A percentile compares a stretch with the other conserved stretches of the same genome.
These are phyloP conservation scores for Apiospora rasikravindrae DNA, from an alignment of 2,329 filamentous ascomycete genomes.

Conservation along the genomic window DNA sequence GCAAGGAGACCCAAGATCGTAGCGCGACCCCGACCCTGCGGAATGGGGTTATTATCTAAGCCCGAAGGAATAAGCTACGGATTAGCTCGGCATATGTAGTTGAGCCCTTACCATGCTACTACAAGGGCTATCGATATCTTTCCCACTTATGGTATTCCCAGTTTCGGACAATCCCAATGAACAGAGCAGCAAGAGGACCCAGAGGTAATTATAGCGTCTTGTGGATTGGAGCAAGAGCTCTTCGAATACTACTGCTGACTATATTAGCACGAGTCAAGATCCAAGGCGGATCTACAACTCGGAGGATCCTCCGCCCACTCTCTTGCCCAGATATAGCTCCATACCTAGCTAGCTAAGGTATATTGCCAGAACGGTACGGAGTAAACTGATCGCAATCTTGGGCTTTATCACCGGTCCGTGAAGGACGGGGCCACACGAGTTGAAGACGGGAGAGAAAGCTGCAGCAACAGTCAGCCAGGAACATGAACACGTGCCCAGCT, in stretches of 20 bases:
- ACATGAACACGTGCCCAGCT: not conserved
- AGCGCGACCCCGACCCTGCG: not conserved
- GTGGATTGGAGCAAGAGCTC: not conserved
- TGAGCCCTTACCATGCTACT: not conserved
- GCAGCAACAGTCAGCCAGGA: not conserved
- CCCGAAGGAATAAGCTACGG: not conserved
- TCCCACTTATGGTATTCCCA: not conserved
- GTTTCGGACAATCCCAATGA: not conserved
- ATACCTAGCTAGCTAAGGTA: no score
- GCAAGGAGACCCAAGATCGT: not conserved
- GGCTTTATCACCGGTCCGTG: not conserved
- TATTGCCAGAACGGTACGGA: not conserved
- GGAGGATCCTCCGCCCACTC: not conserved
- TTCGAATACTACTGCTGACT: not conserved
- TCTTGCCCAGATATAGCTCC: no score
- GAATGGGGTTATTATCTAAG: not conserved
- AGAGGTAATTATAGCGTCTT: not conserved
- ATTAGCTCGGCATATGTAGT: not conserved
- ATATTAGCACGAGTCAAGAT: not conserved
- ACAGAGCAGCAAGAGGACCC: not conserved
- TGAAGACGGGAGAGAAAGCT: not conserved
- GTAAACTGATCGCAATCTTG: not conserved
- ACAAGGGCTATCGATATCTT: not conserved
- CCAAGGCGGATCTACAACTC: not conserved
- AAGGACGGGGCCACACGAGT: not conserved